phyloP scores from a whole-genome alignment of 106 monocot genomes.

The Dactylorhiza incarnata region DNA sequence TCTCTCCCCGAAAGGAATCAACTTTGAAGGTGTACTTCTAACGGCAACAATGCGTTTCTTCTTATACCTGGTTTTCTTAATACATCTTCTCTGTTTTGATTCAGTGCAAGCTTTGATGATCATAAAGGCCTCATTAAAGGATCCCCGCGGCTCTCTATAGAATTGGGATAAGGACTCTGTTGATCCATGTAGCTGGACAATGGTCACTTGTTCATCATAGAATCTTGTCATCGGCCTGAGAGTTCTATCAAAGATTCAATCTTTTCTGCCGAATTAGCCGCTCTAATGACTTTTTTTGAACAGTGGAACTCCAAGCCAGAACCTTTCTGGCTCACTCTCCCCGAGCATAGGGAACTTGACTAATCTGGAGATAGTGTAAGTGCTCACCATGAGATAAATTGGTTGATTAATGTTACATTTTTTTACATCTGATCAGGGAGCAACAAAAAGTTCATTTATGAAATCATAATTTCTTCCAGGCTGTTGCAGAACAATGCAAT shows the following conservation, averaged over 20 bases:
- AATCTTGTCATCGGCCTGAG: conserved; percentile 49
- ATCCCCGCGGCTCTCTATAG: conserved; percentile 34
- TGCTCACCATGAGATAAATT: not conserved
- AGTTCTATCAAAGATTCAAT: not conserved
- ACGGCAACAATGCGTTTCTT: not conserved
- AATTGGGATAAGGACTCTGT: conserved; percentile 55
- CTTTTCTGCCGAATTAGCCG: too few species aligned
- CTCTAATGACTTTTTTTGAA: not conserved
- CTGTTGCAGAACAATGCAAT: conserved; percentile 42
- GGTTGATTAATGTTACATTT: not conserved
- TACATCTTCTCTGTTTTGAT: not conserved
- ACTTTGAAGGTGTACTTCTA: conserved; percentile 36
- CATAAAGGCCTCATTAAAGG: conserved; percentile 29
- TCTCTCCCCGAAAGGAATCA: conserved; percentile 45
- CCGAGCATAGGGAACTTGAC: conserved; percentile 48
- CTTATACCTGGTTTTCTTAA: not conserved
- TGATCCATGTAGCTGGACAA: conserved; percentile 62
- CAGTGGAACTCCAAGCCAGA: conserved; percentile 47
- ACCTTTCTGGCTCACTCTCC: conserved; percentile 40
- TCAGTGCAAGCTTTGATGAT: conserved; percentile 53
- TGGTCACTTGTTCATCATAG: conserved; percentile 36
- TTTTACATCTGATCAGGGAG: not conserved
- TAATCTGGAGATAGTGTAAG: conserved; percentile 43
- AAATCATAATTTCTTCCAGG: conserved; percentile 4
- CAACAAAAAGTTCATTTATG: not conserved